A percentile compares a stretch with the other conserved stretches of the same genome.
phyloP scores from a whole-genome alignment of 768 basidiomycete species.

The Suillus plorans region DNA sequence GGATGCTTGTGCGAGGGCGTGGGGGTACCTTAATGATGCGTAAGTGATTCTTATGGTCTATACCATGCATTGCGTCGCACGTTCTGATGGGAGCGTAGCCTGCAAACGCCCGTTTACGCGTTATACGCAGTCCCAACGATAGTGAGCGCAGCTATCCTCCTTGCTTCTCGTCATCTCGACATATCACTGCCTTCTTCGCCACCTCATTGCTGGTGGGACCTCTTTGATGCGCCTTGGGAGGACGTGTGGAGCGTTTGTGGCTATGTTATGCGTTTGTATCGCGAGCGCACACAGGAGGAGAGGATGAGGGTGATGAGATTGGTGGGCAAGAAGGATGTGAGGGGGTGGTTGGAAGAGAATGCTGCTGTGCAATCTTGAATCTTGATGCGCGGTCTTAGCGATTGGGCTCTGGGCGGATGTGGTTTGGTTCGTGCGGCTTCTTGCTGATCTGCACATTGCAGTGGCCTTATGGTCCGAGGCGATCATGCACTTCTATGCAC shows the following conservation, averaged over 20 bases:
- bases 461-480: neutral
- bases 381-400: neutral
- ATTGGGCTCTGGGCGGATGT: neutral
- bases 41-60: conserved; percentile 41
- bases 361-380: neutral
- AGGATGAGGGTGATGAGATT: conserved; percentile 52
- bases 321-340: conserved; percentile 75
- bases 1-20: conserved; percentile 73
- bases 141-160: conserved; percentile 85
- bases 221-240: conserved; percentile 91
- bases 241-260: conserved; percentile 87
- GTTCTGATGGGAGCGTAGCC: conserved; percentile 41
- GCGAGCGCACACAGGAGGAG: conserved; percentile 44
- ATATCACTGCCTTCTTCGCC: conserved; percentile 73
- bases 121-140: conserved; percentile 88
- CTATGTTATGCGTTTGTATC: conserved; percentile 81
- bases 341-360: conserved; percentile 78
- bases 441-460: neutral
- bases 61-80: neutral
- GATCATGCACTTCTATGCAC: neutral
- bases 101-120: conserved; percentile 92
- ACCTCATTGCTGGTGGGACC: conserved; percentile 85
- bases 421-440: neutral
- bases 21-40: conserved; percentile 98
- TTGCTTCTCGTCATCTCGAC: conserved; percentile 68